Base-by-base conservation (phyloP, 2,329 filamentous ascomycete species). In the Parastagonospora nodorum region DNA sequence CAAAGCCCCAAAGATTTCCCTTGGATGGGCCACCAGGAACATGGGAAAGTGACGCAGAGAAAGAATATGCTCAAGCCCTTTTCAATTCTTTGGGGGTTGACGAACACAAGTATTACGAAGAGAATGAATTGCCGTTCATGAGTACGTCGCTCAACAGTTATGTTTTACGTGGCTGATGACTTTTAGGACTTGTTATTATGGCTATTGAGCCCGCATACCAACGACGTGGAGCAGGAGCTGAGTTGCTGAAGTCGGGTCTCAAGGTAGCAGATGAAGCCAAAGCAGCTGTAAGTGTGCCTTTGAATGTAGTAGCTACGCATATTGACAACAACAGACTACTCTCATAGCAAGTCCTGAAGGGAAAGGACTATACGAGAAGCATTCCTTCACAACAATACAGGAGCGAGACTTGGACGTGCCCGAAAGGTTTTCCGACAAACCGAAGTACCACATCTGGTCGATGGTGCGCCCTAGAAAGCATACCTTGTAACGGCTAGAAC, bases 21-120 rank as follows among this genome's bases (percentile, higher is more conserved):
- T 32, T 54, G n/a, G 50, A 54, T 19, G 54, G 51, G 8, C 51
- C 54, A 12, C 43, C 46, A 9, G 54, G 54, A 9, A 57, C 54
- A 4, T 57, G 54, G 54, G 40, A 51, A 30, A 51, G 14, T 36
- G 43, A 48, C 15, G n/a, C 15, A 4, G 51, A 57, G 15, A 57
- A 54, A 42, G 44, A 40, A 32, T 54, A 57, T 43, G 54, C 54
- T 2, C 46, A 57, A 40, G 51, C 43, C 7, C 31, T 57, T 6
- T 49, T 47, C 29, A 36, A 39, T 2, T 31, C 41, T 29, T 45
- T 32, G 19, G 32, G 16, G 14, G 29, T 27, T 8, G 41, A 54
- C 10, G 50, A 53, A 38, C 14, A 32, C 9, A 42, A 41, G 30
- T 45, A 31, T 42, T 51, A 35, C 27, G 43, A 43, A 14, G 42